Percentiles rank a stretch among this genome's conserved stretches.
phyloP scores from a whole-genome alignment of 176 grass and related monocot genomes.

The Secale cereale region DNA sequence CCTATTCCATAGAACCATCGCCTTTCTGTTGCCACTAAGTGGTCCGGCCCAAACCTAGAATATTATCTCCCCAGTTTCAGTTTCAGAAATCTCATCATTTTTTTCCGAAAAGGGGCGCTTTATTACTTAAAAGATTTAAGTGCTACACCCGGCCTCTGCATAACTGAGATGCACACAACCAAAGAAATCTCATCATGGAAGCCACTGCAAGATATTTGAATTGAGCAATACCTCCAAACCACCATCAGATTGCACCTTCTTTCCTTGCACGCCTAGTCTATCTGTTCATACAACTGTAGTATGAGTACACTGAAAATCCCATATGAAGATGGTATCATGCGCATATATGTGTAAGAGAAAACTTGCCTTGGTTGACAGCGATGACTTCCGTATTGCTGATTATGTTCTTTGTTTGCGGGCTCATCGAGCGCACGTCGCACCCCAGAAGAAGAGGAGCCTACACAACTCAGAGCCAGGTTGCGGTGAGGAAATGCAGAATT shows the following conservation, averaged over 20 bases:
- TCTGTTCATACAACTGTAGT: slow-evolving; percentile 41
- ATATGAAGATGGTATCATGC: neutral
- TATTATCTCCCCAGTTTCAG: neutral
- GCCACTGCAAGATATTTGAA: neutral
- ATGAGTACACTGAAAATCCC: neutral
- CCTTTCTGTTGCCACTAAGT: slow-evolving; percentile 61
- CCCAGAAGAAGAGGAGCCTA: slow-evolving; percentile 92
- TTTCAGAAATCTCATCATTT: neutral
- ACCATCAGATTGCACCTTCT: slow-evolving; percentile 62
- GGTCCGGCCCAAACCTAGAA: slow-evolving; percentile 78
- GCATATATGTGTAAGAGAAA: neutral
- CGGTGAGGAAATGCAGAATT: neutral
- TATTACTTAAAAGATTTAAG: too few species aligned
- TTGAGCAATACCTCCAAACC: slow-evolving; percentile 53
- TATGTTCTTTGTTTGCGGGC: slow-evolving; percentile 65
- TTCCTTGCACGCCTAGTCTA: slow-evolving; percentile 79
- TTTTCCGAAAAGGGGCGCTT: too few species aligned
- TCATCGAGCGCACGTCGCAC: slow-evolving; percentile 76
- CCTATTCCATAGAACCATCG: slow-evolving; percentile 81
- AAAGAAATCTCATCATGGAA: neutral
- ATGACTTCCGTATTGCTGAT: slow-evolving; percentile 80
- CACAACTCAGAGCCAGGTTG: neutral
- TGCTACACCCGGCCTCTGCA: too few species aligned
- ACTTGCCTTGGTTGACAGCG: slow-evolving; percentile 82
- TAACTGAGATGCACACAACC: too few species aligned